Percentiles rank a stretch among this genome's conserved stretches.
phyloP scores from a whole-genome alignment of 306 rosid species.

The Rosa chinensis region DNA sequence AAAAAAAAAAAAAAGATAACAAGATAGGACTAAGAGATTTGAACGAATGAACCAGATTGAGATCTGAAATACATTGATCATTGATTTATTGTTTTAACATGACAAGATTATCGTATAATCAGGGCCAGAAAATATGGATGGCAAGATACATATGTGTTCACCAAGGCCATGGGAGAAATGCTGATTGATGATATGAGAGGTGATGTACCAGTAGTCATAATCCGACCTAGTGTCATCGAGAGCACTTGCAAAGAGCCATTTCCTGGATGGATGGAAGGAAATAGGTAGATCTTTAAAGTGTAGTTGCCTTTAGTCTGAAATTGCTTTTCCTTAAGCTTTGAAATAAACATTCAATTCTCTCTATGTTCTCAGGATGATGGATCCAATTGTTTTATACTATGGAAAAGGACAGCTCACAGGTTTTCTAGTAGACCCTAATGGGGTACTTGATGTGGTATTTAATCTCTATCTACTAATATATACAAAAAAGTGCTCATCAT shows the following conservation, averaged over 20 bases:
- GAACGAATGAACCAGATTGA: background rate
- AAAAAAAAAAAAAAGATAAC: background rate
- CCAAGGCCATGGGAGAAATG: slow-evolving; percentile 99
- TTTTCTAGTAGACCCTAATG: slow-evolving; percentile 81
- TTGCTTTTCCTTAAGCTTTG: slow-evolving; percentile 15
- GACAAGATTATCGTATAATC: slow-evolving; percentile 5
- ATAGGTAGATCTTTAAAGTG: slow-evolving; percentile 46
- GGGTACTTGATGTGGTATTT: slow-evolving; percentile 83
- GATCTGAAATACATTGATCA: background rate
- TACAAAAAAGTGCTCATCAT: background rate
- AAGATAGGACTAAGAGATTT: background rate
- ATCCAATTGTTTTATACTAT: slow-evolving; percentile 86
- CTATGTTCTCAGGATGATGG: slow-evolving; percentile 76
- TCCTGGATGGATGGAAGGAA: slow-evolving; percentile 99
- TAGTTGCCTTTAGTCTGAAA: background rate
- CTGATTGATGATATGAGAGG: slow-evolving; percentile 76
- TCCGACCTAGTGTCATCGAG: slow-evolving; percentile 93
- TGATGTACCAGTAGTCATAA: slow-evolving; percentile 76
- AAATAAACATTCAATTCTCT: slow-evolving; percentile 13
- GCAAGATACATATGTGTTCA: slow-evolving; percentile 97
- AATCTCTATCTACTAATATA: background rate
- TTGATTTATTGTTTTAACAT: background rate
- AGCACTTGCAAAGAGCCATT: slow-evolving; percentile 90
- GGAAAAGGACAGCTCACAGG: slow-evolving; percentile 94
- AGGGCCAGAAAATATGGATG: slow-evolving; percentile 87